Base-by-base conservation (phyloP, 1,139 yeast genomes). In the Debaryomycetaceae sp. region DNA sequence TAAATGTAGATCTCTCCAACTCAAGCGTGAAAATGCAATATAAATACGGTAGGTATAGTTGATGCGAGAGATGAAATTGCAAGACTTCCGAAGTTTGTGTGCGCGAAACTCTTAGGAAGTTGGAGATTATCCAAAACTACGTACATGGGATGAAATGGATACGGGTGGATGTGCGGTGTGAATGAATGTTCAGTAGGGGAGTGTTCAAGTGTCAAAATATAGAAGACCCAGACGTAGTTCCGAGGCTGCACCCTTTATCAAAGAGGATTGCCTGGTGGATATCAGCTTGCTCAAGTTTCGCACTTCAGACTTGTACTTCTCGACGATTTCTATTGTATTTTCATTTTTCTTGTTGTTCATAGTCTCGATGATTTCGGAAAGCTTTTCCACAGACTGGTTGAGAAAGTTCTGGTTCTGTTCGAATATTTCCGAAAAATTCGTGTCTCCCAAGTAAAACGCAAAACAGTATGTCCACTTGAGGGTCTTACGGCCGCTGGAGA, bases 391-490 rank as follows among this genome's bases (percentile, higher is more conserved):
- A 1, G 89, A 81, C 46, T 75, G 68, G 40, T 83, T 83, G 37
- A 92, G 66, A 41, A 79, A 79, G 43, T 76, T 81, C 58, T 89
- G 96, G 53, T 81, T 81, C 41, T 78, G 81, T 52, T 88, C 95
- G 52, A 88, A 81, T 11, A 88, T 75, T 38, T 75, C 74, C 5
- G 79, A 72, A 48, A 70, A 68, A 43, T 75, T 68, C 34, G 72
- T 65, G 30, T 65, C 65, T 33, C 72, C 72, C 32, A 88, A 68
- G 57, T 83, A 87, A 55, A 67, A 92, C 3, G 88, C 83, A 56
- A 88, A 78, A 5, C 91, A 89, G 61, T 87, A 91, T 0, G 97
- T 82, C 98, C 98, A 92, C 63, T 88, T 87, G 39, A 92, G 67
- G 2, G 91, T 80, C 36, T 81, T 81, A 42, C 98, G 71, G 2